Percentiles rank a stretch among this genome's conserved stretches.
Evolutionary conservation across 805 yeast genomes (phyloP).

Genomic region (Ogataea nitratoaversa): DNA sequence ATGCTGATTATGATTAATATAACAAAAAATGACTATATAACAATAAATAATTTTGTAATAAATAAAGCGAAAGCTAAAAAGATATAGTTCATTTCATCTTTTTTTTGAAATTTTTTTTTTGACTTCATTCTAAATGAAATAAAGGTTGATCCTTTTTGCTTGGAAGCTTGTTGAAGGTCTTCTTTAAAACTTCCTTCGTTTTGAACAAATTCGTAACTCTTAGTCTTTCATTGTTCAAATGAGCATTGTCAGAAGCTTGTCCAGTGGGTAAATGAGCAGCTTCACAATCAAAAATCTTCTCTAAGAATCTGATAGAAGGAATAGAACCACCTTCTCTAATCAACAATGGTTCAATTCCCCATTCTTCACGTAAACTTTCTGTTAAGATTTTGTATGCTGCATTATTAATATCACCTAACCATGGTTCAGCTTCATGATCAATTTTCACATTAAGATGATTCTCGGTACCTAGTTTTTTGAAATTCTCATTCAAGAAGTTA

Average conservation of each 20-base stretch:
- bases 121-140: too few species aligned
- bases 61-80: too few species aligned
- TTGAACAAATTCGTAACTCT: constrained; percentile 75
- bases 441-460: constrained; percentile 61
- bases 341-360: constrained; percentile 79
- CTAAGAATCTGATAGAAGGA: constrained; percentile 83
- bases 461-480: constrained; percentile 47
- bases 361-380: constrained; percentile 57
- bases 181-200: constrained; percentile 59
- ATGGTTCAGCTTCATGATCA: constrained; percentile 87
- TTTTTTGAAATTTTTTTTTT: too few species aligned
- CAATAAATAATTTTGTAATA: too few species aligned
- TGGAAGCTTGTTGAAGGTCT: constrained; percentile 44
- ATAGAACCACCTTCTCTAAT: constrained; percentile 97
- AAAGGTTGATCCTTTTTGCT: too few species aligned
- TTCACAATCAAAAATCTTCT: constrained; percentile 75
- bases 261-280: constrained; percentile 98
- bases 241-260: constrained; percentile 92
- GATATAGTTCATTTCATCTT: too few species aligned
- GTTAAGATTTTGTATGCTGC: constrained; percentile 65
- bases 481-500: constrained; percentile 42
- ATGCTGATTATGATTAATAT: too few species aligned
- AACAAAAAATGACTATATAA: too few species aligned
- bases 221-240: constrained; percentile 80
- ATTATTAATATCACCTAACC: constrained; percentile 87